Percentiles rank a stretch among this genome's conserved stretches.
These are phyloP conservation scores for Rhodotorula sp. DNA, from an alignment of 1,284 basidiomycete species.

Conservation along the genomic window DNA sequence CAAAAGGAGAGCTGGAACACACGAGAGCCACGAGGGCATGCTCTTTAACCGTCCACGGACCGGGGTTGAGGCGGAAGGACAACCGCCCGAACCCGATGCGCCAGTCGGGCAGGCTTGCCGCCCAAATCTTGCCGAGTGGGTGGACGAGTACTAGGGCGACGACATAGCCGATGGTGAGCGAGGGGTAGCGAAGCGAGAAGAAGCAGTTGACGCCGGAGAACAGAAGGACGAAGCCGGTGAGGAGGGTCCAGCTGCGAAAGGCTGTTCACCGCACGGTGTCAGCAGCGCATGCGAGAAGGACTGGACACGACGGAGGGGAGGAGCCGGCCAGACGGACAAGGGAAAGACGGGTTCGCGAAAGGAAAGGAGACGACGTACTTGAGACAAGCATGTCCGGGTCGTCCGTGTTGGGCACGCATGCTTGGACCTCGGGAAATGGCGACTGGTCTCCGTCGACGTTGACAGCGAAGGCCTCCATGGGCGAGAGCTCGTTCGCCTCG, in stretches of 20 bases:
- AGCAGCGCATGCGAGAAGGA: too few relatives aligned
- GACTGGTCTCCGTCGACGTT: conserved; percentile 12
- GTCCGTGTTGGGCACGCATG: conserved; percentile 92
- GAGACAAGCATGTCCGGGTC: conserved; percentile 82
- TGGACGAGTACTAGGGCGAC: conserved; percentile 51
- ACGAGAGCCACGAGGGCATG: conserved; percentile 45
- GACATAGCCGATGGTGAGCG: conserved; percentile 48
- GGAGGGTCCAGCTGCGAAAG: conserved; percentile 50
- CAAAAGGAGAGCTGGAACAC: conserved; percentile 25
- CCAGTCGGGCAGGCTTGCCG: conserved; percentile 47
- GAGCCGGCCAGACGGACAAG: too few relatives aligned
- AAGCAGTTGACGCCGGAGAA: conserved; percentile 50
- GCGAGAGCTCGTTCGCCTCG: background rate
- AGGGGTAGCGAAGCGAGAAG: conserved; percentile 51
- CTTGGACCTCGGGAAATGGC: conserved; percentile 69
- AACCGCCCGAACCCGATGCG: background rate
- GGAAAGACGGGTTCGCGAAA: too few relatives aligned
- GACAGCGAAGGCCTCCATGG: conserved; percentile 1
- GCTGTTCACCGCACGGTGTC: conserved; percentile 12
- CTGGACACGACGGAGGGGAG: too few relatives aligned
- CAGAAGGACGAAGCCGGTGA: conserved; percentile 48
- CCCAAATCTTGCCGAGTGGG: conserved; percentile 50
- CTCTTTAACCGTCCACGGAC: conserved; percentile 47
- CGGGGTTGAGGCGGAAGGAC: conserved; percentile 42
- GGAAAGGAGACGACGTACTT: background rate